These are phyloP conservation scores for Aspergillus fumigatus DNA, from an alignment of 2,329 filamentous ascomycete species.

Conservation along the genomic window DNA sequence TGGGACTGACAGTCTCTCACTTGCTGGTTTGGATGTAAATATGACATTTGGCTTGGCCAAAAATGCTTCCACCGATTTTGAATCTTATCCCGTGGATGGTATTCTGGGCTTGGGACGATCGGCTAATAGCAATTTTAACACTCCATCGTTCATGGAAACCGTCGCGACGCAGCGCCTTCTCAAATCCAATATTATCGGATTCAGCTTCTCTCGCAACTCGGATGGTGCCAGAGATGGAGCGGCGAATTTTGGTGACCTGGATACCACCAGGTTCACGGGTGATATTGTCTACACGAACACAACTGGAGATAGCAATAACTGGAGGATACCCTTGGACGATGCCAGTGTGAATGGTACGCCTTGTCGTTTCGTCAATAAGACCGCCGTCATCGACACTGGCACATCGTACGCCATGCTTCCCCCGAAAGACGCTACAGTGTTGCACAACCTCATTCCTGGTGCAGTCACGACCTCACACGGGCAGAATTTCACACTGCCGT, in stretches of 20 bases:
- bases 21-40: slow-evolving; percentile 61
- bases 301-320: slow-evolving; percentile 53
- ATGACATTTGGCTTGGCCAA: slow-evolving; percentile 70
- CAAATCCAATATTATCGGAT: slow-evolving; percentile 62
- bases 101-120: slow-evolving; percentile 74
- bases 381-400: slow-evolving; percentile 77
- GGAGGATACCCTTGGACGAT: slow-evolving; percentile 68
- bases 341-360: slow-evolving; percentile 58
- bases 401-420: slow-evolving; percentile 77
- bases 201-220: slow-evolving; percentile 63
- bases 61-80: slow-evolving; percentile 68
- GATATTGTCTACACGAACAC: slow-evolving; percentile 63
- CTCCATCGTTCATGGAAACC: slow-evolving; percentile 63
- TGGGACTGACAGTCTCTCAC: slow-evolving; percentile 60
- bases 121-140: slow-evolving; percentile 44
- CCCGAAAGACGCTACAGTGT: slow-evolving; percentile 56
- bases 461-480: slow-evolving; percentile 54
- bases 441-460: slow-evolving; percentile 66
- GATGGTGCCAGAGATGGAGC: slow-evolving; percentile 69
- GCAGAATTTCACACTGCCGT: slow-evolving; percentile 67
- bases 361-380: slow-evolving; percentile 49
- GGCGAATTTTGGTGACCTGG: slow-evolving; percentile 68
- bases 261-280: slow-evolving; percentile 63
- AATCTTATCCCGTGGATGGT: slow-evolving; percentile 77
- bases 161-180: slow-evolving; percentile 56